Evolutionary conservation across 1,284 basidiomycete species (phyloP).

Genomic region (Mycena citricolor): DNA sequence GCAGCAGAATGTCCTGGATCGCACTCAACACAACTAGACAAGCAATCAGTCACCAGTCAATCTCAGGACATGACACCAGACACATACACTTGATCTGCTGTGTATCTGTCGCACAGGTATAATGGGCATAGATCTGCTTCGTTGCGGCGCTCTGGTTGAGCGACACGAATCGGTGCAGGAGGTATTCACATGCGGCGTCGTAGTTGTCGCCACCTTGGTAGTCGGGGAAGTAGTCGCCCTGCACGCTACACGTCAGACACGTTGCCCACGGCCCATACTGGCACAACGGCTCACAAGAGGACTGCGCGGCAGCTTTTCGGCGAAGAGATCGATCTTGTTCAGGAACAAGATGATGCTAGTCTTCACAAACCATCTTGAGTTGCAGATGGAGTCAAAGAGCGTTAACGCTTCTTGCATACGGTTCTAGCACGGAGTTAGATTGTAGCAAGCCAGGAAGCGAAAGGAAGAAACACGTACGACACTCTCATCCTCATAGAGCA

Average conservation of each 20-base stretch:
- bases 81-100: constrained; percentile 83
- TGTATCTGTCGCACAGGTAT: constrained; percentile 88
- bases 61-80: not conserved
- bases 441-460: constrained; percentile 7
- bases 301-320: constrained; percentile 87
- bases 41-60: constrained; percentile 7
- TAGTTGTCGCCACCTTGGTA: constrained; percentile 82
- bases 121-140: constrained; percentile 87
- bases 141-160: constrained; percentile 86
- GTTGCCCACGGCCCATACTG: not conserved
- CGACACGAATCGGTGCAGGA: constrained; percentile 83
- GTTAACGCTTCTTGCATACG: constrained; percentile 97
- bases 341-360: constrained; percentile 88
- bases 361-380: constrained; percentile 92
- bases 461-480: constrained; percentile 59
- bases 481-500: constrained; percentile 91
- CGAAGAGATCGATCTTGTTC: constrained; percentile 97
- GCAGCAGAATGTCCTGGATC: constrained; percentile 81
- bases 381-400: constrained; percentile 95
- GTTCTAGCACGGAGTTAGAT: constrained; percentile 53
- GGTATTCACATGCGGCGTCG: constrained; percentile 83
- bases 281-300: constrained; percentile 48
- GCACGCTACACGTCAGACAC: not conserved
- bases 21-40: constrained; percentile 73
- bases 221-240: constrained; percentile 85